phyloP scores from a whole-genome alignment of 2,329 filamentous ascomycete species.

The Aureobasidium musti region DNA sequence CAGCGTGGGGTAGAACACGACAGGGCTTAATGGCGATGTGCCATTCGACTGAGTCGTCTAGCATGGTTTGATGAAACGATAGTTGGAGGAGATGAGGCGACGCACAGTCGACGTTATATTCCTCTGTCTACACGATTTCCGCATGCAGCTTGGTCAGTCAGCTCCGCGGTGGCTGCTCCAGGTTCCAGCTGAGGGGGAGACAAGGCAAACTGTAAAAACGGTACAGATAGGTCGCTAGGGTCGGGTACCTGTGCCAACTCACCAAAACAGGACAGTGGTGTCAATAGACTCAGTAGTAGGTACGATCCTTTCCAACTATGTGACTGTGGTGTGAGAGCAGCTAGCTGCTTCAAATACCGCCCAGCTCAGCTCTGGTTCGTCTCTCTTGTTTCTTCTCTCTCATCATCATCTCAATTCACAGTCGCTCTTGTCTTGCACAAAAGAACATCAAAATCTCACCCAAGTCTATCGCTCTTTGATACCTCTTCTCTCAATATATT shows the following conservation, averaged over 20 bases:
- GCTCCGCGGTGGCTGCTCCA: not conserved
- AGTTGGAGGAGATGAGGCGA: not conserved
- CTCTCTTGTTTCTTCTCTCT: not conserved
- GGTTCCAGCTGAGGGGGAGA: not conserved
- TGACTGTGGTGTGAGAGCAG: not conserved
- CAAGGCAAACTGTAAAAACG: conserved; percentile 13
- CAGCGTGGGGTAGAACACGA: not conserved
- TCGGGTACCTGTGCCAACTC: conserved; percentile 6
- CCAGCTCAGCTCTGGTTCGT: not conserved
- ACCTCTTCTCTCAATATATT: not conserved
- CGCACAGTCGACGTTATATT: conserved; percentile 1
- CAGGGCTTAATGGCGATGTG: not conserved
- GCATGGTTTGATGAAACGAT: not conserved
- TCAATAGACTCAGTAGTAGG: not conserved
- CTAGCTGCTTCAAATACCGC: conserved; percentile 1
- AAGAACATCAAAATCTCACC: not conserved
- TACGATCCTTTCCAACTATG: not conserved
- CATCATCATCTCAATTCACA: not conserved
- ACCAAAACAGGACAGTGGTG: not conserved
- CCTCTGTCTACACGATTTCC: not conserved
- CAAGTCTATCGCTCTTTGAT: conserved; percentile 12
- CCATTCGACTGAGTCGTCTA: not conserved
- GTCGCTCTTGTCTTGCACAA: not conserved
- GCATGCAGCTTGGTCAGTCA: not conserved
- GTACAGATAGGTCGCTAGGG: not conserved